phyloP scores from a whole-genome alignment of 164 flowering plant species.

The Vitis amurensis region DNA sequence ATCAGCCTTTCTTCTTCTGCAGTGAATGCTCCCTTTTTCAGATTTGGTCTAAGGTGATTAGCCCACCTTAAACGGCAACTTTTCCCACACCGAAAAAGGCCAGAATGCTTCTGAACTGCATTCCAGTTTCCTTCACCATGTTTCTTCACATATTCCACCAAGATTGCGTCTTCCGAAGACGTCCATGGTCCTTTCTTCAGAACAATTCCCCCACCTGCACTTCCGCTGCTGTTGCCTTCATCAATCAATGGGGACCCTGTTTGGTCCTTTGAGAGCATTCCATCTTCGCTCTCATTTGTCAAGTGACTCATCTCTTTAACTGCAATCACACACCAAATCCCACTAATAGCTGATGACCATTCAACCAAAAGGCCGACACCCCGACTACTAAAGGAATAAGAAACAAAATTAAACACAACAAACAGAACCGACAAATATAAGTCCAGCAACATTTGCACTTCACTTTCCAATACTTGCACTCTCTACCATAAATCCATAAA shows the following conservation, averaged over 20 bases:
- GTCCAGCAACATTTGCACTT: background rate
- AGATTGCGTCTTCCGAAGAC: slow-evolving; percentile 77
- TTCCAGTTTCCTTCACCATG: slow-evolving; percentile 96
- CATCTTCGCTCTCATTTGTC: slow-evolving; percentile 53
- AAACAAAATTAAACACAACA: background rate
- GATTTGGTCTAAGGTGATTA: slow-evolving; percentile 81
- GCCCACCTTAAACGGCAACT: slow-evolving; percentile 95
- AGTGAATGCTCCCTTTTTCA: slow-evolving; percentile 85
- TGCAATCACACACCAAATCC: slow-evolving; percentile 15
- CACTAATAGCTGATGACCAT: slow-evolving; percentile 19
- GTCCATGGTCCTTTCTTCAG: slow-evolving; percentile 95
- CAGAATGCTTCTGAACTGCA: slow-evolving; percentile 83
- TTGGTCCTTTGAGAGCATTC: slow-evolving; percentile 38
- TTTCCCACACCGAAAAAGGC: slow-evolving; percentile 83
- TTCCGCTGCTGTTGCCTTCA: slow-evolving; percentile 44
- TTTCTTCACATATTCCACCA: slow-evolving; percentile 77
- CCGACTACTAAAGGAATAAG: slow-evolving; percentile 7
- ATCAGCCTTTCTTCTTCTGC: slow-evolving; percentile 69
- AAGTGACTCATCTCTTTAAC: slow-evolving; percentile 43
- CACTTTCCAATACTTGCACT: slow-evolving; percentile 1
- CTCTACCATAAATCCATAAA: no score
- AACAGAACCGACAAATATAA: background rate
- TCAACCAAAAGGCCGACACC: slow-evolving; percentile 17
- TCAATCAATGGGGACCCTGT: slow-evolving; percentile 44
- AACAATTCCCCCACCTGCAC: slow-evolving; percentile 32